These are phyloP conservation scores for Brasenia schreberi DNA, from an alignment of 164 flowering plant species.

Conservation along the genomic window DNA sequence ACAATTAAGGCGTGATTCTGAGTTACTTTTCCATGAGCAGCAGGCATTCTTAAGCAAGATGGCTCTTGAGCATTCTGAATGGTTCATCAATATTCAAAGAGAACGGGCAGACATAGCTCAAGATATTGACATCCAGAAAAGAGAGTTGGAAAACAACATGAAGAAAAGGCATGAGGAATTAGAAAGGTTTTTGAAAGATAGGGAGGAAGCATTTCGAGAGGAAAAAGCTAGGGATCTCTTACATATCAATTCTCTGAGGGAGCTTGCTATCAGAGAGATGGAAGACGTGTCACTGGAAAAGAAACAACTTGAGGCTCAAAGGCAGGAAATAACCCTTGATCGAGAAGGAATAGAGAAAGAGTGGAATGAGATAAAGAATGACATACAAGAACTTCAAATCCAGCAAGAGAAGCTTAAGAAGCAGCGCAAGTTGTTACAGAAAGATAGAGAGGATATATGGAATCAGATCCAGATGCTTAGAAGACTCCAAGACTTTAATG, in stretches of 20 bases:
- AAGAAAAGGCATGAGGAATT: slow-evolving; percentile 68
- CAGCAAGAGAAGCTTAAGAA: slow-evolving; percentile 68
- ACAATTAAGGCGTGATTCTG: slow-evolving; percentile 47
- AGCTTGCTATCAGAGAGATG: slow-evolving; percentile 41
- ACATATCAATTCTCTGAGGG: slow-evolving; percentile 45
- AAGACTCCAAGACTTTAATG: slow-evolving; percentile 44
- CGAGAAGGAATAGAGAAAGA: slow-evolving; percentile 66
- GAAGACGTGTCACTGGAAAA: slow-evolving; percentile 52
- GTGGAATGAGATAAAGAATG: slow-evolving; percentile 53
- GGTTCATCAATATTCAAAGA: slow-evolving; percentile 68
- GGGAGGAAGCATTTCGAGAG: slow-evolving; percentile 55
- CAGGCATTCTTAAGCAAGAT: slow-evolving; percentile 57
- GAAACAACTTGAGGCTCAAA: slow-evolving; percentile 64
- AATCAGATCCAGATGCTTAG: slow-evolving; percentile 44
- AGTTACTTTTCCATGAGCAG: slow-evolving; percentile 50
- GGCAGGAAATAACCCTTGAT: slow-evolving; percentile 52
- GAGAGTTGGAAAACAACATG: slow-evolving; percentile 52
- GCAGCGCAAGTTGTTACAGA: slow-evolving; percentile 68
- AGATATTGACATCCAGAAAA: slow-evolving; percentile 65
- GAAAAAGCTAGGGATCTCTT: slow-evolving; percentile 54
- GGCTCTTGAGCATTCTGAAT: slow-evolving; percentile 59
- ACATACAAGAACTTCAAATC: slow-evolving; percentile 70
- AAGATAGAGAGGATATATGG: slow-evolving; percentile 58
- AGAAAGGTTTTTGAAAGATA: slow-evolving; percentile 50
- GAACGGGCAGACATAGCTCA: slow-evolving; percentile 55